These are phyloP conservation scores for Raffaelea albimanens DNA, from an alignment of 2,329 filamentous ascomycete species.

Conservation along the genomic window DNA sequence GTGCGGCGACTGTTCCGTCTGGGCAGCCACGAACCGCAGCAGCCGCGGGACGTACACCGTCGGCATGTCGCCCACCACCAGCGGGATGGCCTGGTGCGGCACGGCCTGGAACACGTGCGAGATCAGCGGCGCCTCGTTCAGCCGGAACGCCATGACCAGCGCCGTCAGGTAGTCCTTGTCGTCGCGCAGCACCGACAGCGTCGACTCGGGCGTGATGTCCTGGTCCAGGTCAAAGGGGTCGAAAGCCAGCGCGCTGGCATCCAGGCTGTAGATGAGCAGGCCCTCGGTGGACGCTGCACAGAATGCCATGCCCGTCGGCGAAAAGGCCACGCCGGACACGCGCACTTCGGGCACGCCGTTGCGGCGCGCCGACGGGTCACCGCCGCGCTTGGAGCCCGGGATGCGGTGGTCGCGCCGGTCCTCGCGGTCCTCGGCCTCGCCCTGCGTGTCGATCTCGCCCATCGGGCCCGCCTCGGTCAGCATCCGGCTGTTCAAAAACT, in stretches of 20 bases:
- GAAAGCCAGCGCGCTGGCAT: conserved; percentile 66
- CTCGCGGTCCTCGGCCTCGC: conserved; percentile 82
- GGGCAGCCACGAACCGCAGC: conserved; percentile 76
- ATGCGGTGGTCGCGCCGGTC: conserved; percentile 70
- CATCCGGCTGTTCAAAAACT: conserved; percentile 87
- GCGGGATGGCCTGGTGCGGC: conserved; percentile 62
- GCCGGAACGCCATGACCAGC: conserved; percentile 91
- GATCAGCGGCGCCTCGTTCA: conserved; percentile 77
- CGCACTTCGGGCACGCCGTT: conserved; percentile 68
- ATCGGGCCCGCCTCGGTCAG: conserved; percentile 83
- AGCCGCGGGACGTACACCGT: conserved; percentile 78
- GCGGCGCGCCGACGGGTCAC: conserved; percentile 66
- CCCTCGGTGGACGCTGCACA: conserved; percentile 94
- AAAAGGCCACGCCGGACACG: conserved; percentile 77
- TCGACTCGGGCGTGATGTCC: conserved; percentile 81
- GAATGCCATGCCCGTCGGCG: conserved; percentile 80
- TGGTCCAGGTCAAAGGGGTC: conserved; percentile 96
- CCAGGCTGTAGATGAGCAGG: conserved; percentile 84
- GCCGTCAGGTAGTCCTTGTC: conserved; percentile 71
- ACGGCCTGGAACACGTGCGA: conserved; percentile 79
- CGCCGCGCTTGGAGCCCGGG: conserved; percentile 75
- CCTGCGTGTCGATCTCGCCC: conserved; percentile 77
- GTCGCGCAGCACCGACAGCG: conserved; percentile 55
- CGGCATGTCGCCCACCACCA: conserved; percentile 72
- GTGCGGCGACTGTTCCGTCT: conserved; percentile 84